Conservation (phyloP, 805 yeast genomes). For the Saturnispora sanitii region DNA sequence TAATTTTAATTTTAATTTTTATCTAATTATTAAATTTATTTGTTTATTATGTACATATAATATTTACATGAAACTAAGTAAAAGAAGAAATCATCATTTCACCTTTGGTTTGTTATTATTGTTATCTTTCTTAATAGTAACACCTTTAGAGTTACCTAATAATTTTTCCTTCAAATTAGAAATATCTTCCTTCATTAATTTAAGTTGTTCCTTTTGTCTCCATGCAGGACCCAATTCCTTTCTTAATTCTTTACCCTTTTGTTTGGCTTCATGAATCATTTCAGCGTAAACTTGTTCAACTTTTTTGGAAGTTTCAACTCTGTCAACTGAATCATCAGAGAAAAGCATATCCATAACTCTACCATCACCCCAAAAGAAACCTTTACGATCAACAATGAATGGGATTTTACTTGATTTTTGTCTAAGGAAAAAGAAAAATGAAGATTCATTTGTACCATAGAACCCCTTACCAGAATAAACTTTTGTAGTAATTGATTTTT, state of each 20-base stretch:
- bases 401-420: constrained; percentile 47
- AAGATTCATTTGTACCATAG: constrained; percentile 71
- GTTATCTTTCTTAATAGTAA: background rate
- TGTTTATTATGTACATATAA: background rate
- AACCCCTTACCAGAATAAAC: constrained; percentile 85
- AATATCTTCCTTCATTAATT: constrained; percentile 35
- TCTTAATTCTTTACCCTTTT: constrained; percentile 48
- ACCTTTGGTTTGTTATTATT: no score
- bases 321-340: constrained; percentile 68
- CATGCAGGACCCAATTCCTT: constrained; percentile 49
- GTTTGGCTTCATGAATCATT: constrained; percentile 37
- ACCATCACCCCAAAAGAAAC: constrained; percentile 92
- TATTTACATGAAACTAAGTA: no score
- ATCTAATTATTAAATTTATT: background rate
- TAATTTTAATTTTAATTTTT: background rate
- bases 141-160: constrained; percentile 7
- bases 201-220: constrained; percentile 40
- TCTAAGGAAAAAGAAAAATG: constrained; percentile 64
- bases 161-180: constrained; percentile 19
- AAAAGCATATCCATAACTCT: constrained; percentile 73
- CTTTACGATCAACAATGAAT: constrained; percentile 76
- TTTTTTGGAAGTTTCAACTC: constrained; percentile 46
- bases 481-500: constrained; percentile 50
- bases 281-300: constrained; percentile 26
- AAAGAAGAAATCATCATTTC: no score